These are phyloP conservation scores for Rhodotorula sp. DNA, from an alignment of 1,284 basidiomycete genomes.

Conservation along the genomic window DNA sequence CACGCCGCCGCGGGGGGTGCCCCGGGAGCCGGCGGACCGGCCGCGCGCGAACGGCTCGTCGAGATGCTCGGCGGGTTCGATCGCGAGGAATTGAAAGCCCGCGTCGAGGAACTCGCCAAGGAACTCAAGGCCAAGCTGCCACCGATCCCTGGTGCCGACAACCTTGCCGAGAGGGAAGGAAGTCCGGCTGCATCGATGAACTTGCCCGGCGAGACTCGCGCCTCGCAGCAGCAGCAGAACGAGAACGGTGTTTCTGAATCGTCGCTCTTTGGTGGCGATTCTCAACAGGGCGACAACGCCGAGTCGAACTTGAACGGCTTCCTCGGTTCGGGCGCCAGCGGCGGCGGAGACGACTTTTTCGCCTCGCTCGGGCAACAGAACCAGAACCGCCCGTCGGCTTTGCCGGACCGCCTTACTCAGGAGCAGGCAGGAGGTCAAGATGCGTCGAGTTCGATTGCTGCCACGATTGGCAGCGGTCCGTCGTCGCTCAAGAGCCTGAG, in stretches of 20 bases:
- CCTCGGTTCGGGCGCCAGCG: conserved; percentile 53
- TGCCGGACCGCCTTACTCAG: conserved; percentile 59
- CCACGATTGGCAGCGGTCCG: conserved; percentile 75
- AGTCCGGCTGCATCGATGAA: too few species aligned
- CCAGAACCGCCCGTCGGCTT: conserved; percentile 52
- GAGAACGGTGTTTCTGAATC: neutral
- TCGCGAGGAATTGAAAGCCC: conserved; percentile 76
- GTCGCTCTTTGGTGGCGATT: conserved; percentile 45
- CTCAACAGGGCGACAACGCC: conserved; percentile 59
- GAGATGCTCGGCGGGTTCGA: conserved; percentile 83
- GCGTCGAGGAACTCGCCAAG: conserved; percentile 78
- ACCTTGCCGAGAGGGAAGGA: conserved; percentile 62
- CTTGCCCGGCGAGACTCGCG: neutral
- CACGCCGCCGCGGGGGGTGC: conserved; percentile 62
- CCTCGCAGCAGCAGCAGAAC: neutral
- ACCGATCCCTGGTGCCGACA: conserved; percentile 47
- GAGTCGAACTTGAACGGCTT: neutral
- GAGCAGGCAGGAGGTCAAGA: neutral
- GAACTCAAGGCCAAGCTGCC: conserved; percentile 59
- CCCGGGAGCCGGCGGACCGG: conserved; percentile 55
- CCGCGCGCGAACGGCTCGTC: conserved; percentile 67
- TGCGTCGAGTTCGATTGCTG: conserved; percentile 79
- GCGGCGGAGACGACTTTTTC: conserved; percentile 73
- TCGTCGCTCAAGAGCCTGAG: conserved; percentile 79
- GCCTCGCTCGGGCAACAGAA: conserved; percentile 60